Evolutionary conservation across 2,329 filamentous ascomycete species (phyloP).

Genomic region (Fusarium armeniacum): DNA sequence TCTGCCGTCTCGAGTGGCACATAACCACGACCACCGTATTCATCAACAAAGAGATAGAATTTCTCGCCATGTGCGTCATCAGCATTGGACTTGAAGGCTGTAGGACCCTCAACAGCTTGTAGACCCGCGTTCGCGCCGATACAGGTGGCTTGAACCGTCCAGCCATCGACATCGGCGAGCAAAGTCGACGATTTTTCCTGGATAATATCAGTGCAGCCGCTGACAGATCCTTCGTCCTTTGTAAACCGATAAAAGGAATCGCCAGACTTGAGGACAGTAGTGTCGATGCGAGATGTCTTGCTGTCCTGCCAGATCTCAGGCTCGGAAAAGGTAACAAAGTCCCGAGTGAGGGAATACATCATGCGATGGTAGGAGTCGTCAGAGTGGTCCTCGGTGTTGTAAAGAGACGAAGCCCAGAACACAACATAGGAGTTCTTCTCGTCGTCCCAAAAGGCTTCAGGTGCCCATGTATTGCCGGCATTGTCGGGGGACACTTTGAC

Average conservation of each 20-base stretch:
- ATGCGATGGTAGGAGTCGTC: slow-evolving; percentile 65
- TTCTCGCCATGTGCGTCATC: slow-evolving; percentile 65
- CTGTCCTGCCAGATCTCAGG: slow-evolving; percentile 66
- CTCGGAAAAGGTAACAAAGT: slow-evolving; percentile 65
- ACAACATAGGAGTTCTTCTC: slow-evolving; percentile 59
- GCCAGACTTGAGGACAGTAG: slow-evolving; percentile 62
- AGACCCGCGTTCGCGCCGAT: slow-evolving; percentile 66
- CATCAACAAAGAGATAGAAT: slow-evolving; percentile 69
- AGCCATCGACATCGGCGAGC: slow-evolving; percentile 57
- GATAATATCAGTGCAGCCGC: slow-evolving; percentile 68
- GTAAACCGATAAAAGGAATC: slow-evolving; percentile 66
- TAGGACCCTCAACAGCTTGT: slow-evolving; percentile 65
- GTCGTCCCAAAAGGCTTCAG: slow-evolving; percentile 65
- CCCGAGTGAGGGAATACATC: slow-evolving; percentile 65
- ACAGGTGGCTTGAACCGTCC: slow-evolving; percentile 62
- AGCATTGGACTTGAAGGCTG: slow-evolving; percentile 65
- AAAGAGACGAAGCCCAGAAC: slow-evolving; percentile 63
- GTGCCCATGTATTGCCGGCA: slow-evolving; percentile 68
- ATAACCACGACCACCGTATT: slow-evolving; percentile 65
- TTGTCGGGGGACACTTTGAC: slow-evolving; percentile 63
- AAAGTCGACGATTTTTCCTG: slow-evolving; percentile 63
- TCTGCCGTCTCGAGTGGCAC: slow-evolving; percentile 66
- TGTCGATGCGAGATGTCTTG: slow-evolving; percentile 65
- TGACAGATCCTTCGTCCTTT: slow-evolving; percentile 66
- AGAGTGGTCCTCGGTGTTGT: slow-evolving; percentile 59